A percentile compares a stretch with the other conserved stretches of the same genome.
Conservation (phyloP, 2,329 filamentous ascomycete species). For the Botrytis cinerea region DNA sequence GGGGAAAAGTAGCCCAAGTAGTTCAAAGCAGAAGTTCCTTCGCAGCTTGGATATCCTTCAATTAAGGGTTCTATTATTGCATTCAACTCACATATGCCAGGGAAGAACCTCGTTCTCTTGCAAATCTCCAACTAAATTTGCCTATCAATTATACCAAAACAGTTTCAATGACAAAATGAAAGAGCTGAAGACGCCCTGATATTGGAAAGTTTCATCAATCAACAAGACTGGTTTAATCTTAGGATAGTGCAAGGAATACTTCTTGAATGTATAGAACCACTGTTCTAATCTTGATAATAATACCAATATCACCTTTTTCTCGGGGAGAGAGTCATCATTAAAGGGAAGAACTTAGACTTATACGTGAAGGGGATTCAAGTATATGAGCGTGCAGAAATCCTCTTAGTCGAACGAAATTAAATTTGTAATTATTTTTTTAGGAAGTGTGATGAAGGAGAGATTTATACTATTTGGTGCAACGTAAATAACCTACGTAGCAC, state of each 20-base stretch:
- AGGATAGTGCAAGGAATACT: background rate
- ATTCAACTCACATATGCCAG: background rate
- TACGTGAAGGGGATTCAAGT: background rate
- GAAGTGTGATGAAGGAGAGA: background rate
- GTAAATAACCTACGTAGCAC: fast-evolving
- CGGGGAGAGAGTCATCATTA: background rate
- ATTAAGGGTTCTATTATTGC: background rate
- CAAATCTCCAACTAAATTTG: background rate
- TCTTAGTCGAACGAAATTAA: background rate
- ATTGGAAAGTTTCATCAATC: background rate
- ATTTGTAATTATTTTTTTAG: background rate
- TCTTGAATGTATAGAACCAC: background rate
- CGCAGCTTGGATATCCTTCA: background rate
- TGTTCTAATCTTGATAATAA: background rate
- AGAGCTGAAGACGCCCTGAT: too few species aligned
- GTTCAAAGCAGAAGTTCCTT: background rate
- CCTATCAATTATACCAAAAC: background rate
- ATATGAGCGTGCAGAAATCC: background rate
- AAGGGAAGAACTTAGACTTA: background rate
- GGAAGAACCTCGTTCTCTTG: background rate
- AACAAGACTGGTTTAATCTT: background rate
- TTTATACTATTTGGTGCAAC: background rate
- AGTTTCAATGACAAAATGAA: too few species aligned
- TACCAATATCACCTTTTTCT: background rate
- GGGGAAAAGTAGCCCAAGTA: background rate